Conservation (phyloP, 164 flowering plant species). For the Paratinospora sagittata region DNA sequence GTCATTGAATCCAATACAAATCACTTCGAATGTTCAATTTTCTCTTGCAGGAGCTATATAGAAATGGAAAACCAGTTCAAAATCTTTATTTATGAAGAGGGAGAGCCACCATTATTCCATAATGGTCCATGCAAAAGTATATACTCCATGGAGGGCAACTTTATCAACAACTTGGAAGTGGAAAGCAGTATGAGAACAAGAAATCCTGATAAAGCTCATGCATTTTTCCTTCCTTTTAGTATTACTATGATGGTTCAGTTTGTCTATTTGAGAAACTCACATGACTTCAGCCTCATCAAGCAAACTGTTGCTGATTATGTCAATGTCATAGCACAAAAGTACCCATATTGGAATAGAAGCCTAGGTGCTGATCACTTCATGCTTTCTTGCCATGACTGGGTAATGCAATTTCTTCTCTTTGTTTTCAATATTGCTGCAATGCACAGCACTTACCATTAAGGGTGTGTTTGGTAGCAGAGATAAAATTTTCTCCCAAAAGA, state of each 20-base stretch:
- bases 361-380: slow-evolving; percentile 58
- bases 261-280: slow-evolving; percentile 21
- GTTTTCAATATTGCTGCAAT: too few relatives aligned
- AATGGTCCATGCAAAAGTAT: slow-evolving; percentile 61
- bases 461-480: too few relatives aligned
- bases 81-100: slow-evolving; percentile 63
- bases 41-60: slow-evolving; percentile 43
- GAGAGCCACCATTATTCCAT: slow-evolving; percentile 63
- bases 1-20: neutral
- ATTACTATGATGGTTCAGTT: slow-evolving; percentile 33
- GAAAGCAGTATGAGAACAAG: slow-evolving; percentile 24
- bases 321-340: slow-evolving; percentile 23
- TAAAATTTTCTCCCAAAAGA: too few relatives aligned
- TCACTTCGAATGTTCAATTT: too few relatives aligned
- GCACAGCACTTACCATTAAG: too few relatives aligned
- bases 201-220: slow-evolving; percentile 41
- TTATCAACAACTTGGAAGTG: slow-evolving; percentile 51
- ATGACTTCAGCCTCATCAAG: slow-evolving; percentile 32
- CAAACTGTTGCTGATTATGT: slow-evolving; percentile 32
- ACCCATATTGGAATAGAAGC: slow-evolving; percentile 50
- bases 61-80: slow-evolving; percentile 70
- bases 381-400: slow-evolving; percentile 68
- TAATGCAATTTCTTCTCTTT: slow-evolving; percentile 7
- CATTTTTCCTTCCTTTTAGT: slow-evolving; percentile 49
- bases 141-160: slow-evolving; percentile 62